Evolutionary conservation across 2,329 filamentous ascomycete genomes (phyloP).

Genomic region (Ceratocystis ficicola): DNA sequence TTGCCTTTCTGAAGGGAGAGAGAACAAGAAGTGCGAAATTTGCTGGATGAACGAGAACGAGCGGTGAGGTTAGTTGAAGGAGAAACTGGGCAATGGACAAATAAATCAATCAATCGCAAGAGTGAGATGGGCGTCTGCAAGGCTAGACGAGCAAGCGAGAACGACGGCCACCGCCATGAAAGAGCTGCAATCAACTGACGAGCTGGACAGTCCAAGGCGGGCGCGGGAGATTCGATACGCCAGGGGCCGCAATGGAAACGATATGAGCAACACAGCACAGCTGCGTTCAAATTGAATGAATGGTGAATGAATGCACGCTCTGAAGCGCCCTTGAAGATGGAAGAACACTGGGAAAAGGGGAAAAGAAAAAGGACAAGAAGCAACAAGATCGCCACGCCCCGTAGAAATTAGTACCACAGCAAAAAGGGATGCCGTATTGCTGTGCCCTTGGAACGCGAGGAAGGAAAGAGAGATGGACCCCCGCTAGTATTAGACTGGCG

Average conservation of each 20-base stretch:
- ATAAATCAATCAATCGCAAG: not conserved
- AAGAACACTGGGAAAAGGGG: not conserved
- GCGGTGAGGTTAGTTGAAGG: not conserved
- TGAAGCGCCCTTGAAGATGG: not conserved
- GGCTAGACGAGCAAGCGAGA: slow-evolving; percentile 5
- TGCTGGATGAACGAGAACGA: no score
- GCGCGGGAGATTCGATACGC: not conserved
- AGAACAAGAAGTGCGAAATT: no score
- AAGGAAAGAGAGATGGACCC: slow-evolving; percentile 4
- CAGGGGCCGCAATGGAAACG: slow-evolving; percentile 2
- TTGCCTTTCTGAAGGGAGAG: no score
- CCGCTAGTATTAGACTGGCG: not conserved
- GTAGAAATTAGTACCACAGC: not conserved
- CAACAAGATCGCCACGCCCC: not conserved
- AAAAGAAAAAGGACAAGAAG: not conserved
- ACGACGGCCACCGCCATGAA: not conserved
- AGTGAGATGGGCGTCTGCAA: slow-evolving; percentile 3
- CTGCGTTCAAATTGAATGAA: not conserved
- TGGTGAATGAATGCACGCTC: not conserved
- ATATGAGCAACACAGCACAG: slow-evolving; percentile 4
- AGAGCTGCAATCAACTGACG: not conserved
- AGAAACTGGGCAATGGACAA: not conserved
- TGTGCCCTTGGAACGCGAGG: not conserved
- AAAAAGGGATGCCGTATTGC: slow-evolving; percentile 3
- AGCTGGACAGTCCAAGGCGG: not conserved